These are phyloP conservation scores for Blastocrithidia nonstop DNA, from an alignment of 208 protist genomes.

Conservation along the genomic window DNA sequence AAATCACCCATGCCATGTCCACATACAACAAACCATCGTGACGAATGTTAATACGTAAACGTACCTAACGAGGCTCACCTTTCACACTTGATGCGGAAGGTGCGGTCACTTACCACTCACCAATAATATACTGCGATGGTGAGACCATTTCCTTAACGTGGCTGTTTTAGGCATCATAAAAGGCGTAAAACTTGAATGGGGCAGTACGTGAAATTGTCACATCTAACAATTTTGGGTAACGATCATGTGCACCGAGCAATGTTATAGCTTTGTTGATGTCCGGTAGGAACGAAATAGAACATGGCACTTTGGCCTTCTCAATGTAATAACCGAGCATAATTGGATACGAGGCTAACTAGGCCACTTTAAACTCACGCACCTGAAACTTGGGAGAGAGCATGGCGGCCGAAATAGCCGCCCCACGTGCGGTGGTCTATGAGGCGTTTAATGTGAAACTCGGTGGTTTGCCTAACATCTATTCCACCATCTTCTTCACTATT, in stretches of 20 bases:
- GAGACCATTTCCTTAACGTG: constrained; percentile 22
- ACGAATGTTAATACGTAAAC: constrained; percentile 45
- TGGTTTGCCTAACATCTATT: constrained; percentile 38
- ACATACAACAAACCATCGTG: constrained; percentile 46
- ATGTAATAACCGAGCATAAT: constrained; percentile 68
- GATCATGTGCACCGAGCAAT: constrained; percentile 33
- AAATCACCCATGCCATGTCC: constrained; percentile 7
- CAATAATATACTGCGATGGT: constrained; percentile 30
- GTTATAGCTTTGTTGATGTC: constrained; percentile 77
- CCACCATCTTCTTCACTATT: constrained; percentile 54
- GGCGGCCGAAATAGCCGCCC: constrained; percentile 69
- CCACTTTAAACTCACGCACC: constrained; percentile 72
- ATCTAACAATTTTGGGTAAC: constrained; percentile 68
- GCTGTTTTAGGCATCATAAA: constrained; percentile 49
- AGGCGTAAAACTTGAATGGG: constrained; percentile 67
- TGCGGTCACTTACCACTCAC: constrained; percentile 48
- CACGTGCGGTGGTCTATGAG: constrained; percentile 74
- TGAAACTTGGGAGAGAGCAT: constrained; percentile 85
- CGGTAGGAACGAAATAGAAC: constrained; percentile 56
- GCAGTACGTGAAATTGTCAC: constrained; percentile 48
- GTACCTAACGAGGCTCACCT: constrained; percentile 30
- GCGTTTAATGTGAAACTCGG: constrained; percentile 82
- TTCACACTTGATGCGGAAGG: constrained; percentile 12
- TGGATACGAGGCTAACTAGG: constrained; percentile 60
- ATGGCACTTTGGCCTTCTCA: constrained; percentile 33